Evolutionary conservation across 2,329 filamentous ascomycete species (phyloP).

Genomic region (Pseudogymnoascus sp.): DNA sequence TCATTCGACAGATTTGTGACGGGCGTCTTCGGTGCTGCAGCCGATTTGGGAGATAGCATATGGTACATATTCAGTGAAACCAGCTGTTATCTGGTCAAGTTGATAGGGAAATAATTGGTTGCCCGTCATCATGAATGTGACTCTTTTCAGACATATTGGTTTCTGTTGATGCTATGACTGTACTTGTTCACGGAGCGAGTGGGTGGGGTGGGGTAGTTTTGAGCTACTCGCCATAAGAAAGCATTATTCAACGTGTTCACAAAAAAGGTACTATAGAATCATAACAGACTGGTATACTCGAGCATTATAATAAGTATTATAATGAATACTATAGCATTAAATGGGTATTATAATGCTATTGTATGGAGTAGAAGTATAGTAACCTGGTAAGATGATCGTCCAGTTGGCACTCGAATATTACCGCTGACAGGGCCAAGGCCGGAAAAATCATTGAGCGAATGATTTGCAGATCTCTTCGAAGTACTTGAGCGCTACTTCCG

Average conservation of each 20-base stretch:
- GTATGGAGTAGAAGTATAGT: neutral
- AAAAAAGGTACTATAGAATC: neutral
- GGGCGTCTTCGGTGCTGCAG: neutral
- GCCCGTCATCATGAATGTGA: neutral
- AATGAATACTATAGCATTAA: too few species aligned
- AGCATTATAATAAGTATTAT: neutral
- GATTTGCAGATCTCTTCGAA: neutral
- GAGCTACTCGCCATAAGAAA: neutral
- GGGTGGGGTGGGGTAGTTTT: too few species aligned
- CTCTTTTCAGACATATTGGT: neutral
- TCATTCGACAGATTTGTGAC: neutral
- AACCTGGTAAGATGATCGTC: constrained; percentile 2
- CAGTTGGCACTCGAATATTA: neutral
- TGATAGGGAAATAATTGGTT: neutral
- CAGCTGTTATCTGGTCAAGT: neutral
- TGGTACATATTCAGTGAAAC: neutral
- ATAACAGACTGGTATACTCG: neutral
- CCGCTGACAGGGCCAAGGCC: neutral
- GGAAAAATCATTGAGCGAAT: constrained; percentile 3
- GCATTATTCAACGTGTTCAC: neutral
- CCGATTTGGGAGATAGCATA: neutral
- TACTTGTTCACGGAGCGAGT: neutral
- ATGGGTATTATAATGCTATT: neutral
- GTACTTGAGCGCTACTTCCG: neutral
- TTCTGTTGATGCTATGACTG: neutral